Evolutionary conservation across 2,329 filamentous ascomycete species (phyloP), one percentile per base, ranked within the genome.

Genomic region (Penicillium sp.): DNA sequence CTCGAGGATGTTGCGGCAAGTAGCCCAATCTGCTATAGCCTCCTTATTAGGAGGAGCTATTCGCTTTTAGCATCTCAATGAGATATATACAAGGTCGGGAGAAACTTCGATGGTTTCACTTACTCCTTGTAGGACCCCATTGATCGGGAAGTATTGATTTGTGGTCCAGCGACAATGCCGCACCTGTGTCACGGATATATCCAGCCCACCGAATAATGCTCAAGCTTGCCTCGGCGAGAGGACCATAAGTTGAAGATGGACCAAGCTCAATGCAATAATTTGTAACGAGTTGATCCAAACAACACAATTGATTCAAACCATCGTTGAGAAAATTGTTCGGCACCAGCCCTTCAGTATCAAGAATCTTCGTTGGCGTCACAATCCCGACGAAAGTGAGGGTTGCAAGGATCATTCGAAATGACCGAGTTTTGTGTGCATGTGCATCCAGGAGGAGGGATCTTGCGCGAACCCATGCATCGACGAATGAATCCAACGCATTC

Each of bases 151-250:
- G 41, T 36, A 47, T 62, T 31, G 60, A 65, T 21, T 47, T 32
- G 5, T 56, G 51, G 36, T 58, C 27, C 21, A 43, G 52, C 14
- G 56, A 53, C 4, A 67, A 54, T 14, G 58, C 59, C 29, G 62
- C 64, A 10, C 63, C 64, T 9, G 58, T 63, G 34, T 66, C 63
- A 14, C 64, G 64, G 29, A 67, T 57, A 48, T 65, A 66, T 1
- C 46, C 60, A 48, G 60, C 56, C 64, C 63, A 65, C 5, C 59
- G 58, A 16, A 63, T 32, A 29, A 65, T 39, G 22, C 44, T 58
- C 24, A 66, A 44, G 14, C 63, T 61, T 18, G 62, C 50, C 9
- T 65, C 58, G n/a, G 57, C 44, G 11, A 65, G 53, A 16, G 40
- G 38, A 7, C 46, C 45, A 40, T 67, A 65, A 24, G 40, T 45